Base-by-base conservation (phyloP, 495 filamentous ascomycete genomes). In the Filosporella fistucella region DNA sequence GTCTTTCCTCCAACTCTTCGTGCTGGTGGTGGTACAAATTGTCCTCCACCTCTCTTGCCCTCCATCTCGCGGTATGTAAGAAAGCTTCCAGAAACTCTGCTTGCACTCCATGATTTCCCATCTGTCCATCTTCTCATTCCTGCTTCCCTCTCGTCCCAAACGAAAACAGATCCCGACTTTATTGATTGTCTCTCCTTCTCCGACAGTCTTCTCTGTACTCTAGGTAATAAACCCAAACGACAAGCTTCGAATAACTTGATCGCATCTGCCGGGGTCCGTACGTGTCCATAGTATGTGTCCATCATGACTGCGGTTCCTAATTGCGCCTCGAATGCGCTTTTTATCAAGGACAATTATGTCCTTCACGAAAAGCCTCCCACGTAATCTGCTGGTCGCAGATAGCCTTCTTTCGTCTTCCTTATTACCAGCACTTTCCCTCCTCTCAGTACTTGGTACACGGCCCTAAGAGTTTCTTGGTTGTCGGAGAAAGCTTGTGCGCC, bases 111-210 rank as follows among this genome's bases (percentile, higher is more conserved):
- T 34, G 93, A 97, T 64, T 98, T 98, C 17, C 93, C 93, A 57
- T 98, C 93, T 0, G 93, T 98, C 93, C 93, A 98, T 66, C 93
- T 75, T 47, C 93, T 78, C 93, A 98, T 98, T 45, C 93, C 93
- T 8, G 93, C 93, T 73, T 98, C 93, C 54, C 91, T 75, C 72
- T 98, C 93, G 66, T 97, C 94, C 93, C 93, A 98, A 25, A 98
- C 93, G 60, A 96, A 98, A 7, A 98, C 91, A 0, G 94, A 97
- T 14, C 93, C 93, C 2, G 91, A 95, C 51, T 85, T 82, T 59
- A 98, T 98, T 6, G 85, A 82, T 56, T 96, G 90, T 32, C 93
- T 81, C 67, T 98, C 93, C 65, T 98, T 98, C 67, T 98, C 93
- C 16, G 94, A 97, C 52, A 98, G 68, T 58, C 93, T 75, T 37